Evolutionary conservation across 2,329 filamentous ascomycete genomes (phyloP).

Genomic region (Coniella lustricola): DNA sequence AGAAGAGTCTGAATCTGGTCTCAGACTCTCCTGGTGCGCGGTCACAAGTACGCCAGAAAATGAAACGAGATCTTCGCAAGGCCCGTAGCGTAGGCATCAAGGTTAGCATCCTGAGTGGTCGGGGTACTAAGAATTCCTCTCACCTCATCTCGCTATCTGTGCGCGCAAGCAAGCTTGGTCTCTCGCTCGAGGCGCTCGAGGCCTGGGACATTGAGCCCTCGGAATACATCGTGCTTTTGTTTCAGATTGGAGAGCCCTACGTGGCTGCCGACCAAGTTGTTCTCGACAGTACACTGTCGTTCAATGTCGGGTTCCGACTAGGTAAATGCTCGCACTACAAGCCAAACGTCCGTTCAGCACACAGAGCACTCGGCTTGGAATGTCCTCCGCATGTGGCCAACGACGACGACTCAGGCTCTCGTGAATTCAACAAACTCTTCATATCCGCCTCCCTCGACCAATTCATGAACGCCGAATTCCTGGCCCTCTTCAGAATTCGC

Average conservation of each 20-base stretch:
- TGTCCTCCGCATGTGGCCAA: background rate
- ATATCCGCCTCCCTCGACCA: constrained; percentile 66
- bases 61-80: constrained; percentile 53
- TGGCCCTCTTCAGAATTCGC: constrained; percentile 55
- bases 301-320: constrained; percentile 53
- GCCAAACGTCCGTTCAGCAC: constrained; percentile 44
- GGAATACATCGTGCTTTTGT: constrained; percentile 68
- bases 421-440: constrained; percentile 49
- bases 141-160: constrained; percentile 60
- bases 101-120: constrained; percentile 53
- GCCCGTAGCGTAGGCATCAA: constrained; percentile 62
- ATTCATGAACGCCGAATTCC: constrained; percentile 59
- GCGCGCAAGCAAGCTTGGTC: constrained; percentile 59
- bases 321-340: constrained; percentile 69
- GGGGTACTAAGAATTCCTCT: constrained; percentile 32
- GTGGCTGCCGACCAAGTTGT: constrained; percentile 48
- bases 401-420: background rate
- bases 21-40: too few relatives aligned
- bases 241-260: constrained; percentile 60
- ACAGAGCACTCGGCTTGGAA: constrained; percentile 25
- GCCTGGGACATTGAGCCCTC: constrained; percentile 64
- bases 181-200: constrained; percentile 67
- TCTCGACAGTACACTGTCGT: constrained; percentile 28
- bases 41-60: constrained; percentile 21
- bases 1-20: too few relatives aligned